Evolutionary conservation across 208 protist species (phyloP), one percentile per base, ranked within the genome.

Genomic region (Lotmaria passim): DNA sequence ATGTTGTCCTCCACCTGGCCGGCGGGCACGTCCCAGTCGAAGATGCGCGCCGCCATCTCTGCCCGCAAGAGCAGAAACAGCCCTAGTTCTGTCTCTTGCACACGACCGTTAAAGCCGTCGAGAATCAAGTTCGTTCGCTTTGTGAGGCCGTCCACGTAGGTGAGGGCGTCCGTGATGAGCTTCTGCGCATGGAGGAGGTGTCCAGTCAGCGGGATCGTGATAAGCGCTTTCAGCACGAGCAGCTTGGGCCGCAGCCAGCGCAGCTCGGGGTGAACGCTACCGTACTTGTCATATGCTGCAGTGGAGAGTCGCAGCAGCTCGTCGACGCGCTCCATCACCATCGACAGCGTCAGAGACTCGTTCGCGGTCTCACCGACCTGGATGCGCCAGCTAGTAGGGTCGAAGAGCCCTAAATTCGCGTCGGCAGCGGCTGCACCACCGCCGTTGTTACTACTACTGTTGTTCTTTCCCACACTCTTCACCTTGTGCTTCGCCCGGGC

Each of bases 171-270:
- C 38, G 82, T 70, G 21, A 96, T 69, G 31, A 60, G 44, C 51
- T 78, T 34, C 55, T 83, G 67, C 28, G 87, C 86, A 33, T 73
- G 77, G 28, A 71, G 61, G 1, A 96, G 86, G 75, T 96, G 71
- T 12, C 91, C 91, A 19, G 77, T 91, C 23, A 86, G 57, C 8
- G 87, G 80, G 21, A 96, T 93, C 15, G 79, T 83, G 24, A 92
- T 47, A 11, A 93, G 73, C 3, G 71, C 87, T 62, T 91, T 85
- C 23, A 93, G 69, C n/a, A 96, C 46, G 14, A 87, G 62, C 51
- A 96, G 81, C 67, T 96, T 96, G 23, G 88, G 87, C 44, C 76
- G 72, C 34, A 81, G 56, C 86, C 87, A 93, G 36, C 87, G 87
- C 51, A 92, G 62, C 19, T 88, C 80, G 30, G 69, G 66, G 23